Evolutionary conservation across 2,329 filamentous ascomycete genomes (phyloP).

Genomic region (Coniochaeta sp.): DNA sequence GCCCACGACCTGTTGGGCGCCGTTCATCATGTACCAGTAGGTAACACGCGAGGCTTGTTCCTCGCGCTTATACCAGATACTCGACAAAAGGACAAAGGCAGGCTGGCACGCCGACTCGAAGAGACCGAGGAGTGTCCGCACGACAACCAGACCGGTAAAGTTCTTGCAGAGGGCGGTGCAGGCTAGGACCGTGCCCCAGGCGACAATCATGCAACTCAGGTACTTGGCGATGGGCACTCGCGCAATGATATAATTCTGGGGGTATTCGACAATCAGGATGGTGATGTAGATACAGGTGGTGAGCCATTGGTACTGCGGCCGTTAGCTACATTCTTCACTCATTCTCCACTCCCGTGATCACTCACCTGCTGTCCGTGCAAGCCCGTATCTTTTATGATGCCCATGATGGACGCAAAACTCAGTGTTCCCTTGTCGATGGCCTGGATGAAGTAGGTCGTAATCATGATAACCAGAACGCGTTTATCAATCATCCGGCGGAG

Average conservation of each 20-base stretch:
- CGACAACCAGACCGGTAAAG: slow-evolving; percentile 51
- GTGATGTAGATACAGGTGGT: slow-evolving; percentile 70
- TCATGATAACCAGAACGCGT: slow-evolving; percentile 63
- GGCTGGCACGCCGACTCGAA: slow-evolving; percentile 68
- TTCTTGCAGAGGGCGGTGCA: slow-evolving; percentile 54
- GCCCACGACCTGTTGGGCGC: slow-evolving; percentile 64
- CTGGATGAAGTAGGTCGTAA: slow-evolving; percentile 67
- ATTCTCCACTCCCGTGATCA: no score
- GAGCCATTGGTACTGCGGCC: slow-evolving; percentile 62
- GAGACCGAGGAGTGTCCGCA: slow-evolving; percentile 61
- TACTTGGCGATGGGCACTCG: slow-evolving; percentile 63
- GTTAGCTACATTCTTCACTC: background rate
- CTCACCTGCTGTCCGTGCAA: slow-evolving; percentile 26
- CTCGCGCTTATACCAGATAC: slow-evolving; percentile 65
- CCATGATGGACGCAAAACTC: slow-evolving; percentile 59
- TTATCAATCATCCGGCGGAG: slow-evolving; percentile 60
- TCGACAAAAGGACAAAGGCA: slow-evolving; percentile 57
- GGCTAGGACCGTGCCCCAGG: slow-evolving; percentile 56
- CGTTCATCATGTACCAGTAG: slow-evolving; percentile 76
- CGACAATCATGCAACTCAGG: slow-evolving; percentile 54
- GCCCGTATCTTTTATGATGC: slow-evolving; percentile 43
- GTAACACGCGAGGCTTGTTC: slow-evolving; percentile 62
- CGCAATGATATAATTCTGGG: slow-evolving; percentile 47
- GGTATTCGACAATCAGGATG: slow-evolving; percentile 65
- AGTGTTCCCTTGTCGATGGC: slow-evolving; percentile 62